Percentiles rank a stretch among this genome's conserved stretches.
Conservation (phyloP, 148 eudicot genomes). For the Salicornia ramosissima region DNA sequence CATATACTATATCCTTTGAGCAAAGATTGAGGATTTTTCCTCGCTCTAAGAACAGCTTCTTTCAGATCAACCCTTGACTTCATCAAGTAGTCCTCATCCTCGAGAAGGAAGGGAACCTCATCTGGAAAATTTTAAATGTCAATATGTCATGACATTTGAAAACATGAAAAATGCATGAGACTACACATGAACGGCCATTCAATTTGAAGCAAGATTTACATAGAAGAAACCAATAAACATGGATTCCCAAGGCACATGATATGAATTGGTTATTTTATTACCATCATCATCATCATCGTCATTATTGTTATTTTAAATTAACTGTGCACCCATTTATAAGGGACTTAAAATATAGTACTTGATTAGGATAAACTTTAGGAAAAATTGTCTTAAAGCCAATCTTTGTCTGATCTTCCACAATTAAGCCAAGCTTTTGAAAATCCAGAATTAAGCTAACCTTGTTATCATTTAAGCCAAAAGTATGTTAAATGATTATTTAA, state of each 20-base stretch:
- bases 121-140: constrained; percentile 36
- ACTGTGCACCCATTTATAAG: too few species aligned
- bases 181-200: neutral
- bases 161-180: neutral
- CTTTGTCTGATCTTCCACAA: too few species aligned
- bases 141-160: neutral
- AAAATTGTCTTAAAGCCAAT: too few species aligned
- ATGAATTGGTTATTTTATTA: too few species aligned
- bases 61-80: constrained; percentile 61
- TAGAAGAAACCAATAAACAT: constrained; percentile 10
- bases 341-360: too few species aligned
- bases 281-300: too few species aligned
- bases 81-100: constrained; percentile 54
- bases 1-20: constrained; percentile 61
- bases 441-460: too few species aligned
- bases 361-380: too few species aligned
- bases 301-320: too few species aligned
- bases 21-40: constrained; percentile 43
- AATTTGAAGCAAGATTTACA: constrained; percentile 1
- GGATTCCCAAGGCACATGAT: neutral
- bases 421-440: too few species aligned
- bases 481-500: too few species aligned
- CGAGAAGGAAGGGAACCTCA: constrained; percentile 62
- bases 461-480: too few species aligned
- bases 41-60: constrained; percentile 67